Evolutionary conservation across 345 rosid genomes (phyloP).

Genomic region (Linum usitatissimum): DNA sequence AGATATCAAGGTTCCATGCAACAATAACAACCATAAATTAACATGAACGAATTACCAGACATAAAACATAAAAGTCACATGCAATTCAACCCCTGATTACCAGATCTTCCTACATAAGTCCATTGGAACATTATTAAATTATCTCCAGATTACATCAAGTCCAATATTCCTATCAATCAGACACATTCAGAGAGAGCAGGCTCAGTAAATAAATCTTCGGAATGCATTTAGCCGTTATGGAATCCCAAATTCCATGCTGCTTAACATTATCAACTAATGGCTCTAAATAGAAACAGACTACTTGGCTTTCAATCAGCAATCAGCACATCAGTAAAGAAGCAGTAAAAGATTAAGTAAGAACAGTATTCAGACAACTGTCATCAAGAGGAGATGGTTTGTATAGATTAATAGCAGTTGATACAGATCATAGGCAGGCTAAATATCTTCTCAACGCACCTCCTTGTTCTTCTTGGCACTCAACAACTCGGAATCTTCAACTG

Average conservation of each 20-base stretch:
- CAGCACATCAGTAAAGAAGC: background rate
- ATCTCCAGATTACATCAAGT: background rate
- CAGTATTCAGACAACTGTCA: background rate
- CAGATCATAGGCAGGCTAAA: background rate
- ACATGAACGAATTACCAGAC: background rate
- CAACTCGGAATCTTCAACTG: constrained; percentile 87
- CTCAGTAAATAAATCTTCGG: background rate
- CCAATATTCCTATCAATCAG: background rate
- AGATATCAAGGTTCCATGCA: background rate
- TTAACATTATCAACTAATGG: no score
- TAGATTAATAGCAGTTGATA: background rate
- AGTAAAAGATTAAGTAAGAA: background rate
- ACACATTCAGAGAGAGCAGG: background rate
- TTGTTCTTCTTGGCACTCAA: constrained; percentile 65
- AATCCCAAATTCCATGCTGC: background rate
- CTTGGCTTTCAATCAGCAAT: background rate
- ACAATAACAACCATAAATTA: background rate
- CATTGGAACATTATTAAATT: background rate
- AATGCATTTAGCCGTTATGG: background rate
- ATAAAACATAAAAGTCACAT: background rate
- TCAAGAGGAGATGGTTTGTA: background rate
- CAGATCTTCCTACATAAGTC: background rate
- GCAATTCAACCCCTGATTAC: background rate
- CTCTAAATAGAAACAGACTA: background rate
- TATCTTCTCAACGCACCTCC: constrained; percentile 37